Percentiles rank a stretch among this genome's conserved stretches.
Conservation (phyloP, 192 early-diverging fungal genomes). For the Linnemannia zychae region DNA sequence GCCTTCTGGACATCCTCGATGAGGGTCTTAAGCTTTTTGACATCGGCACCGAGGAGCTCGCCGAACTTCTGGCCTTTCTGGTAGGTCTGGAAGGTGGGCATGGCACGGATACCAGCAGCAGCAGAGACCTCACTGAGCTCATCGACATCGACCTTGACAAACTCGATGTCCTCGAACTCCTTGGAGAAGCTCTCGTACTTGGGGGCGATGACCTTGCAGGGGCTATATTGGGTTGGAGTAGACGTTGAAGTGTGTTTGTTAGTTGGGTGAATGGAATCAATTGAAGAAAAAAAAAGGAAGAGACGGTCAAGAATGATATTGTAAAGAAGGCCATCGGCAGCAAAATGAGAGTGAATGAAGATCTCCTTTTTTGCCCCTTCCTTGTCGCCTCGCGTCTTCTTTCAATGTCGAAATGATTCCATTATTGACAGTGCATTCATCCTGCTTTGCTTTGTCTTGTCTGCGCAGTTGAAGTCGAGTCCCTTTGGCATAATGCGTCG, state of each 20-base stretch:
- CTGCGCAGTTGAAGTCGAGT: too few relatives aligned
- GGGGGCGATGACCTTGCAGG: slow-evolving; percentile 83
- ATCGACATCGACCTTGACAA: slow-evolving; percentile 92
- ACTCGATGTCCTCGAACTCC: slow-evolving; percentile 66
- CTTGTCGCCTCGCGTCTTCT: background rate
- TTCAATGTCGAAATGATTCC: background rate
- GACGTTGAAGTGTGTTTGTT: background rate
- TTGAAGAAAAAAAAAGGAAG: too few relatives aligned
- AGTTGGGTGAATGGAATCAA: background rate
- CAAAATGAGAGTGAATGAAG: background rate
- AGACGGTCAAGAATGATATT: background rate
- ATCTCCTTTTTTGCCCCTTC: background rate
- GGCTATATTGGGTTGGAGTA: slow-evolving; percentile 49
- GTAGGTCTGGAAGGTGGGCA: slow-evolving; percentile 88
- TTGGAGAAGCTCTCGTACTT: slow-evolving; percentile 70
- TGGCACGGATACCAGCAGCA: slow-evolving; percentile 66
- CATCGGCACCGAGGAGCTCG: slow-evolving; percentile 78
- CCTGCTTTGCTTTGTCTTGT: background rate
- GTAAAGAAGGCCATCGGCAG: background rate
- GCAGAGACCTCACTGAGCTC: slow-evolving; percentile 57
- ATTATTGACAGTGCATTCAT: background rate
- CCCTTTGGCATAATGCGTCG: too few relatives aligned
- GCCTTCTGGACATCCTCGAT: slow-evolving; percentile 48
- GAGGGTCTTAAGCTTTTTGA: slow-evolving; percentile 59
- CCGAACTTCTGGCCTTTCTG: slow-evolving; percentile 66